A percentile compares a stretch with the other conserved stretches of the same genome.
These are phyloP conservation scores for Vicia sativa DNA, from an alignment of 306 rosid species.

Conservation along the genomic window DNA sequence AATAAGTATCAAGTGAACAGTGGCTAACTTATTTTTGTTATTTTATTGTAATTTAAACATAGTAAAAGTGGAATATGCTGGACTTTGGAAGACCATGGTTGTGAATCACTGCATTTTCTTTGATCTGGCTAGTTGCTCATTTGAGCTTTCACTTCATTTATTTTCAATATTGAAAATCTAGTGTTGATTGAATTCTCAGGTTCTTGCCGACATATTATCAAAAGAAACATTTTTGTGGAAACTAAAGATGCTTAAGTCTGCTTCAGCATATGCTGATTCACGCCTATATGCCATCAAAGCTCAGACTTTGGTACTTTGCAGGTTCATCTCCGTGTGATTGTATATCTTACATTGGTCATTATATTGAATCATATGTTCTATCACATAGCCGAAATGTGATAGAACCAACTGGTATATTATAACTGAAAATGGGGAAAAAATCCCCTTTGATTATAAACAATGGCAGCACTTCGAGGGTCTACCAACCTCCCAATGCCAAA, in stretches of 20 bases:
- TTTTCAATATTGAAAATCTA: constrained; percentile 33
- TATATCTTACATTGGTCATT: constrained; percentile 15
- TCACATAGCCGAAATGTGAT: neutral
- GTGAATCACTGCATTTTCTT: constrained; percentile 16
- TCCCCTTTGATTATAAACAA: no score
- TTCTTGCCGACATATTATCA: constrained; percentile 73
- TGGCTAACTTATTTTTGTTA: no score
- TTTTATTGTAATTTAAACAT: no score
- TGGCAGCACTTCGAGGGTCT: no score
- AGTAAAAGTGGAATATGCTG: constrained; percentile 28
- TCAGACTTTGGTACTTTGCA: constrained; percentile 75
- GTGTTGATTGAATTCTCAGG: constrained; percentile 57
- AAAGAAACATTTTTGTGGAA: constrained; percentile 84
- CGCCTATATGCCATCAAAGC: constrained; percentile 80
- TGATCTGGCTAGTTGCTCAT: constrained; percentile 14
- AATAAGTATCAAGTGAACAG: constrained; percentile 33
- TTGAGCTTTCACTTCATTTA: constrained; percentile 37
- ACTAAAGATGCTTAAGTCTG: constrained; percentile 70
- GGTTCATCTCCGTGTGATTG: constrained; percentile 48
- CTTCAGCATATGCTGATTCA: constrained; percentile 70
- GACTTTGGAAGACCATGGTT: constrained; percentile 18
- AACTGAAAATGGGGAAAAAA: no score
- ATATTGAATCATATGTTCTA: constrained; percentile 8
- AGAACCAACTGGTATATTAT: no score
- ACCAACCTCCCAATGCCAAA: no score